phyloP scores from a whole-genome alignment of 129 eudicot species.

The Saposhnikovia divaricata region DNA sequence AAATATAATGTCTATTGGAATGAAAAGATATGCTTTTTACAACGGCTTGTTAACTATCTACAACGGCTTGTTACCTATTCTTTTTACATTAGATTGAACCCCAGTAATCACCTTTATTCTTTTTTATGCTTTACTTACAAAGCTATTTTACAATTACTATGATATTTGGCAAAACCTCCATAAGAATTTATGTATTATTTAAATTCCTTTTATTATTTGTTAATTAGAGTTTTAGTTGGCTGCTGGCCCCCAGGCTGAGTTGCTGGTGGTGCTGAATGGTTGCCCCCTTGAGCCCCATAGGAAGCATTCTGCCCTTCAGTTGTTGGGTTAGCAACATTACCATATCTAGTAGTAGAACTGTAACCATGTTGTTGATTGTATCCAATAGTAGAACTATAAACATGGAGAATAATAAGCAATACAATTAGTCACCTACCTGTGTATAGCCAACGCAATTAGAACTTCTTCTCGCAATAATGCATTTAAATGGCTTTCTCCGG shows the following conservation, averaged over 20 bases:
- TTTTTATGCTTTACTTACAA: background rate
- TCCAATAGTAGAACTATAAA: no score
- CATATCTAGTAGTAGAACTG: slow-evolving; percentile 37
- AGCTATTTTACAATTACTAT: background rate
- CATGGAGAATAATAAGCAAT: no score
- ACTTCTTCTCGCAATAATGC: no score
- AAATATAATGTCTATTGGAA: no score
- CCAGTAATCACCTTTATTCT: background rate
- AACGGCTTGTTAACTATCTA: background rate
- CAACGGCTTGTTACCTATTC: background rate
- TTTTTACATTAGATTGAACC: background rate
- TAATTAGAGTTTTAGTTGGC: background rate
- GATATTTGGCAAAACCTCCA: background rate
- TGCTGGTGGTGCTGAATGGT: slow-evolving; percentile 53
- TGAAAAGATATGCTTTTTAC: no score
- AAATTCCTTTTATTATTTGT: background rate
- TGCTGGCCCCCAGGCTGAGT: no score
- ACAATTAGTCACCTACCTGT: no score
- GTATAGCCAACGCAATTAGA: no score
- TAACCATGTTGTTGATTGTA: slow-evolving; percentile 71
- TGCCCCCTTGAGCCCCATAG: slow-evolving; percentile 58
- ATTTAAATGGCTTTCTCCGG: no score
- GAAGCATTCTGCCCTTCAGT: slow-evolving; percentile 61
- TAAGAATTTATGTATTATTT: background rate
- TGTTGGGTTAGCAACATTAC: slow-evolving; percentile 42